Evolutionary conservation across 2,329 filamentous ascomycete genomes (phyloP), one percentile per base, ranked within the genome.

Genomic region (Dothiorella sarmentorum): DNA sequence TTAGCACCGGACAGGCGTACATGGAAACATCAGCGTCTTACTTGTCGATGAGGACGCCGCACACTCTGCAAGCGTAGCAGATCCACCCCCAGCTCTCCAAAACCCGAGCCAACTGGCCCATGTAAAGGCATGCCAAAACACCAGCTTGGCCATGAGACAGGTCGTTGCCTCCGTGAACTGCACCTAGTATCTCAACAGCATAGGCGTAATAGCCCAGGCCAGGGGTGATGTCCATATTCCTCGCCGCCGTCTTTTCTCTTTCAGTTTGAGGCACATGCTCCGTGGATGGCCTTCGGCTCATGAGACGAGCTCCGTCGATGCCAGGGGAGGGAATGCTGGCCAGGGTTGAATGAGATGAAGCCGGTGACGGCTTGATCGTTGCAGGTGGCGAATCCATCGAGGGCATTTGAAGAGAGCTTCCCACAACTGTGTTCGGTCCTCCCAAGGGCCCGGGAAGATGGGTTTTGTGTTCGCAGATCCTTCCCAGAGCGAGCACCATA

Each of bases 171-270:
- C 89, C 92, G 33, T 86, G 81, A 52, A 94, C 85, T 60, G 88
- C 88, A 4, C 91, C 91, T 15, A 97, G 77, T 35, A 97, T 96
- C 61, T 94, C 88, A 1, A 88, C 88, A 2, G 91, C 93, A 61
- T 89, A 86, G 1, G 89, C 89, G 70, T 92, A 97, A 70, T 97
- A 97, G 27, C 91, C 88, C 60, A 97, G 77, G 0, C 94, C 94
- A 0, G 94, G 93, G 61, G 97, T 89, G 6, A 89, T 82, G 66
- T 97, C 91, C 52, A 94, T 80, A 68, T 96, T 96, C 65, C 82
- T 80, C 56, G 64, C 53, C 22, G 43, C 44, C 4, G 20, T 27
- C 1, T 52, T 38, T 11, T 51, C 45, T 31, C 58, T 43, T 31
- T 56, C 47, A 10, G 27, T 33, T 1, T 10, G 53, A 6, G 51